Evolutionary conservation across 768 basidiomycete species (phyloP), one percentile per base, ranked within the genome.

Genomic region (Kockovaella imperatae): DNA sequence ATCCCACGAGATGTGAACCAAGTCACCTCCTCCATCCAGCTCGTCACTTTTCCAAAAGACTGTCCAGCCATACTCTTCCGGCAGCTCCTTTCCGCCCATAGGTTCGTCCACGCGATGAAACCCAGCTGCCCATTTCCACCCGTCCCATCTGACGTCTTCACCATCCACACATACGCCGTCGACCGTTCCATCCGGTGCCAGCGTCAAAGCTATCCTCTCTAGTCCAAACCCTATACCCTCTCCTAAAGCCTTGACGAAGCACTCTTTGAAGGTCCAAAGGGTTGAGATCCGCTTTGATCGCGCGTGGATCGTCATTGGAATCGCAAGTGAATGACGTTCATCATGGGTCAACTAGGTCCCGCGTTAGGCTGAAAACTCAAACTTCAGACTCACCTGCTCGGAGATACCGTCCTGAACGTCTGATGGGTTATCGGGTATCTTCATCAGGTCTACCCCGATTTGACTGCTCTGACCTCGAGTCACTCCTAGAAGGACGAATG

Each of bases 211-310:
- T 14, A 66, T 58, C 23, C 64, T 24, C 28, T 62, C 56, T 23
- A 62, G 30, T 0, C 64, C 60, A 40, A 62, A 66, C 1, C 46
- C 54, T 13, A 66, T 49, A 4, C 64, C 64, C 29, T 60, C 54
- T 1, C 64, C 64, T 10, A 61, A 40, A 7, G 64, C 64, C 53
- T 66, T 66, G 5, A 58, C 59, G 29, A 42, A 66, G 1, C 52
- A 53, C 31, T 66, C 64, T 39, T 66, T 66, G 29, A 59, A 10
- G 5, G 64, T 52, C 64, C 64, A 66, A 3, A 62, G 35, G 3
- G 39, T 45, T 14, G 58, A 55, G 11, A 65, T 20, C 18, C 29
- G 20, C 42, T 32, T 35, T 4, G 49, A 41, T 14, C 58, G 53
- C 21, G 57, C 31, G 4, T 47, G n/a, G 13, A 35, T 14, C 0